Evolutionary conservation across 2,329 filamentous ascomycete genomes (phyloP), one percentile per base, ranked within the genome.

Genomic region (Cryphonectria japonica): DNA sequence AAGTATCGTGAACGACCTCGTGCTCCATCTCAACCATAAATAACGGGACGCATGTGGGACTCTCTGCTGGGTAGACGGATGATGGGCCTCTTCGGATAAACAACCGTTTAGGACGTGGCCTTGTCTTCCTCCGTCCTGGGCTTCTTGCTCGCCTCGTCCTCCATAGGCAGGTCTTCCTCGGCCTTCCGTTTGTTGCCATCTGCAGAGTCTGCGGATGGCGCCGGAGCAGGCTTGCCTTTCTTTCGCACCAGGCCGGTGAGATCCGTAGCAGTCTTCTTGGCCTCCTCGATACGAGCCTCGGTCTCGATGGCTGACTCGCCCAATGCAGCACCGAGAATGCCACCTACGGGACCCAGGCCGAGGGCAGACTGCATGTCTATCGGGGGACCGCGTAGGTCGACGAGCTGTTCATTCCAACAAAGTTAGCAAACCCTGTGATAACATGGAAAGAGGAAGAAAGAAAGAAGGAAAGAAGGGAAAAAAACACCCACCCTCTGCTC

Each of bases 171-270:
- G 2, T 69, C 69, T 16, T 80, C 81, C 61, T 82, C 80, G 2
- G 82, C 81, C 77, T 84, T 84, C 59, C 82, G 80, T 77, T 85
- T 85, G 69, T 85, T 85, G 69, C 81, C 80, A 68, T 83, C 85
- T 5, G 81, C 78, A 39, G 59, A n/a, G 9, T n/a, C 57, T 5
- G 62, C 11, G 9, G 74, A 75, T 32, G 79, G 73, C 34, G 75
- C 74, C 2, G 61, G 41, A 32, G n/a, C 61, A 32, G 77, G 71
- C 77, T 84, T 83, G 73, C 78, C 76, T 80, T 89, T 89, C 82
- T 91, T 95, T 77, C 91, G 89, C 60, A 95, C 91, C 62, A 95
- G 83, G n/a, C 90, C 87, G 0, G 87, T 89, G 19, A 97, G 83
- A 77, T 96, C 93, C 22, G 87, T 94, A 8, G 93, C 93, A 9